These are phyloP conservation scores for Citrullus amarus DNA, from an alignment of 306 rosid genomes.

Conservation along the genomic window DNA sequence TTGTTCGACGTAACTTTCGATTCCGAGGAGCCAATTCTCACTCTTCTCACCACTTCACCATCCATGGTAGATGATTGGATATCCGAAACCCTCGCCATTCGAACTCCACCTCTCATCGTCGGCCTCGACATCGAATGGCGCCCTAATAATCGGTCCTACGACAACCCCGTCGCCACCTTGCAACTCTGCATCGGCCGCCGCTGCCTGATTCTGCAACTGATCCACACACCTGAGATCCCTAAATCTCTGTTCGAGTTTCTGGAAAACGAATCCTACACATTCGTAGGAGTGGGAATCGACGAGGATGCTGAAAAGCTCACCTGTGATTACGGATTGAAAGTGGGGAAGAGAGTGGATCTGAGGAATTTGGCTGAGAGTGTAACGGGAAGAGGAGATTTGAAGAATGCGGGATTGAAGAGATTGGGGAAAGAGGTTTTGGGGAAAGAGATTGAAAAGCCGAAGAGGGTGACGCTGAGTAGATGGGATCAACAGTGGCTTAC, in stretches of 20 bases:
- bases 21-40: constrained; percentile 2
- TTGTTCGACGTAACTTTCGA: constrained; percentile 9
- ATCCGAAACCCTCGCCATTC: background rate
- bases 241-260: constrained; percentile 21
- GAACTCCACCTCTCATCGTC: constrained; percentile 15
- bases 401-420: constrained; percentile 26
- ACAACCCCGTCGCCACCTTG: constrained; percentile 21
- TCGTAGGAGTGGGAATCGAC: constrained; percentile 37
- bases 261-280: background rate
- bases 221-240: constrained; percentile 17
- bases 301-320: constrained; percentile 22
- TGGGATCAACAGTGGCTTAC: constrained; percentile 39
- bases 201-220: constrained; percentile 25
- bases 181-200: constrained; percentile 33
- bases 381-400: constrained; percentile 4
- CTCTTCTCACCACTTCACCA: constrained; percentile 19
- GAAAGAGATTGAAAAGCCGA: constrained; percentile 29
- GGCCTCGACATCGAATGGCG: constrained; percentile 49
- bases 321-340: constrained; percentile 19
- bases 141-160: constrained; percentile 9
- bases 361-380: constrained; percentile 8
- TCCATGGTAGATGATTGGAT: constrained; percentile 25
- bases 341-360: constrained; percentile 21
- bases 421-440: constrained; percentile 22
- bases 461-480: constrained; percentile 28